Base-by-base conservation (phyloP, 2,329 filamentous ascomycete species). In the Raffaelea ambrosiae region DNA sequence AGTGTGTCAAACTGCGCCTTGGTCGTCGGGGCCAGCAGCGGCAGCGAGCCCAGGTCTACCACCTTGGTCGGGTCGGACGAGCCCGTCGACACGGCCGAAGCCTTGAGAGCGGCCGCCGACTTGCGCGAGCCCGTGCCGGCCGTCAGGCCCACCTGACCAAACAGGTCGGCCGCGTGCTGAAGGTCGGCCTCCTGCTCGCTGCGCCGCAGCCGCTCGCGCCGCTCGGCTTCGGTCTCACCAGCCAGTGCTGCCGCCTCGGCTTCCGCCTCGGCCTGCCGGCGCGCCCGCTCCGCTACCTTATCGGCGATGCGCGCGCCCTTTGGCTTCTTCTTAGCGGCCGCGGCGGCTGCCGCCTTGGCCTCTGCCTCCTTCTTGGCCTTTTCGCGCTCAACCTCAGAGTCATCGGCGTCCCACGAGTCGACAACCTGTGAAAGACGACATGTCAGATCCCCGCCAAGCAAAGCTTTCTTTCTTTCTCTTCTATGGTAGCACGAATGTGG, bases 321-420 rank as follows among this genome's bases (percentile, higher is more conserved):
- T 64, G 81, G 79, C 74, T 97, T 97, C 74, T 96, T 94, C 61
- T 83, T 88, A 46, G 88, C 88, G 40, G 87, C 88, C 9, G 88
- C 88, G 44, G 88, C 88, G 40, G 86, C 88, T 8, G 88, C 88
- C 60, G 88, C 87, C 69, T 94, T 94, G 50, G 86, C 85, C 62
- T 88, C 90, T 5, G 77, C 84, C 44, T 83, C 88, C 71, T 91
- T 93, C 68, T 86, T 86, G 23, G 80, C 87, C 75, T 97, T 98
- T 69, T 96, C 90, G 60, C 89, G 86, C 73, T 98, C 93, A 59
- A 83, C 91, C 61, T 98, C 93, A 53, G 89, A 95, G 71, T 98
- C 93, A 62, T 97, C 93, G 57, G 87, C 91, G 61, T 97, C 90
- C 93, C 93, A 98, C 31, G 88, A 91, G 51, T 98, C 93, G 61